Evolutionary conservation across 345 rosid genomes (phyloP), one percentile per base, ranked within the genome.

Genomic region (Pistacia integerrima): DNA sequence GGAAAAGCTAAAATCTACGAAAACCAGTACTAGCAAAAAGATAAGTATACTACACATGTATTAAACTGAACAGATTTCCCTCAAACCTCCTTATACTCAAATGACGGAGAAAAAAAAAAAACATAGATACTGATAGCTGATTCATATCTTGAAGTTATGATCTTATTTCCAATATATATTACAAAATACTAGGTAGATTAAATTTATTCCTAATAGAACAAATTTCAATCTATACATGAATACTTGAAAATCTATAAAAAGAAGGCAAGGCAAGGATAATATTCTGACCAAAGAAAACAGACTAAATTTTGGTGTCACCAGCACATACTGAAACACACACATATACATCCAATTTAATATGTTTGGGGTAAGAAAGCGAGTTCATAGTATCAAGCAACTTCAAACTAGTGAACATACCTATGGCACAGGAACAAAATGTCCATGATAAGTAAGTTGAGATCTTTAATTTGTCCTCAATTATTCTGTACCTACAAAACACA

Each of bases 361-460:
- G 36, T 6, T 22, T 30, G 20, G 35, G 30, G 14, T 4, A 44
- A 57, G 11, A 73, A 18, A 74, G 20, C 46, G 6, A 41, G 46
- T 5, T 41, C 46, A 41, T 41, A 41, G 46, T 41, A 41, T 41
- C 9, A 5, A 41, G 46, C 46, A 41, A 41, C 46, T 41, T 46
- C 30, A 71, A 71, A 60, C 61, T 14, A 11, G 13, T 38, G 78
- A 70, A 64, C 80, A 56, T 86, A 93, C 99, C 99, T 63, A 52
- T 56, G 25, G 38, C 64, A 73, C 91, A 93, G 12, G 99, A 95
- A 84, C 99, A 93, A 77, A 95, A 93, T 51, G 97, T 93, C 98
- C 99, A 95, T 8, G 94, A 91, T 76, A 95, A 82, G 82, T 88
- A 95, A 41, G 76, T 84, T 13, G 99, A 95, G 72, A 95, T 80